A percentile compares a stretch with the other conserved stretches of the same genome.
Conservation (phyloP, 345 rosid species). For the Corchorus capsularis region DNA sequence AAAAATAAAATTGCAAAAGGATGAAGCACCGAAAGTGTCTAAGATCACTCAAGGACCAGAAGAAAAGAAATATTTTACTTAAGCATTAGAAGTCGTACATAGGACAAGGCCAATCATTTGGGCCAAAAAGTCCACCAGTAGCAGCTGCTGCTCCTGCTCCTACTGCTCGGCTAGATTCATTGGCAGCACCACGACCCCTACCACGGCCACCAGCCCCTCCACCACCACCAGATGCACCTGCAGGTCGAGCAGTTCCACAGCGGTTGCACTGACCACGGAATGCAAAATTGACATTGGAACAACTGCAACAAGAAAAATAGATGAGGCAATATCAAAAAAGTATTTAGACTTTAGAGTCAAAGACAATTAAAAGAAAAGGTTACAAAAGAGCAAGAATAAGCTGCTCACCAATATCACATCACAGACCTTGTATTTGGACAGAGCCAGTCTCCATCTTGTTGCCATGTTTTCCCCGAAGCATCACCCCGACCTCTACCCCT, state of each 20-base stretch:
- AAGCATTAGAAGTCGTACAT: slow-evolving; percentile 65
- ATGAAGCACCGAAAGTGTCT: not conserved
- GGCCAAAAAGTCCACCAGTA: slow-evolving; percentile 89
- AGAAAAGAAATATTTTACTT: not conserved
- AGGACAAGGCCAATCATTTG: slow-evolving; percentile 99
- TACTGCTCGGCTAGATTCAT: slow-evolving; percentile 53
- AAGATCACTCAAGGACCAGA: not conserved
- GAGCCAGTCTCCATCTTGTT: slow-evolving; percentile 97
- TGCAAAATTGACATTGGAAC: slow-evolving; percentile 94
- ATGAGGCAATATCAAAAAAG: slow-evolving; percentile 29
- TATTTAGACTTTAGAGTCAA: not conserved
- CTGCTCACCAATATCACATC: slow-evolving; percentile 99
- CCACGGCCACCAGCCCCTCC: slow-evolving; percentile 83
- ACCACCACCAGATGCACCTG: slow-evolving; percentile 78
- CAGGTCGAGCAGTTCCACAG: slow-evolving; percentile 94
- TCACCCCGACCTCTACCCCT: slow-evolving; percentile 81
- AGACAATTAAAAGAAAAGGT: not conserved
- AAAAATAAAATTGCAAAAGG: no score
- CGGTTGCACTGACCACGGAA: slow-evolving; percentile 98
- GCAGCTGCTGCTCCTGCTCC: slow-evolving; percentile 40
- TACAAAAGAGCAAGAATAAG: slow-evolving; percentile 73
- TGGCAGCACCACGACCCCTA: slow-evolving; percentile 69
- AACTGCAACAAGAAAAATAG: slow-evolving; percentile 57
- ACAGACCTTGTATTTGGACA: slow-evolving; percentile 99
- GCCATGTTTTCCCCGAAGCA: slow-evolving; percentile 82